A percentile compares a stretch with the other conserved stretches of the same genome.
phyloP scores from a whole-genome alignment of 371 early-diverging fungal species.

The Phascolomyces articulosus region DNA sequence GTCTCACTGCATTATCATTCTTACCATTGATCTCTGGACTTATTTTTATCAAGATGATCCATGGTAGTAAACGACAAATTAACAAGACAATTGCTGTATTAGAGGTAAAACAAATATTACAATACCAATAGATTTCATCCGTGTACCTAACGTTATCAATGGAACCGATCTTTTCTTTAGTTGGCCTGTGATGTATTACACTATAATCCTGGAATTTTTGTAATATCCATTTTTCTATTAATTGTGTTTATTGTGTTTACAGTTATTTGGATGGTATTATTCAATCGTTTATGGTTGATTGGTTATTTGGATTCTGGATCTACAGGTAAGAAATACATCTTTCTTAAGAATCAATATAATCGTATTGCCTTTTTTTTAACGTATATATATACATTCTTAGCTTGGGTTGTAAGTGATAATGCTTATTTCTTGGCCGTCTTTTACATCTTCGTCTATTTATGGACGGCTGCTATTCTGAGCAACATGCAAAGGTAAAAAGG shows the following conservation, averaged over 20 bases:
- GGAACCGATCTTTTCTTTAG: conserved; percentile 45
- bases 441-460: conserved; percentile 74
- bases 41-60: conserved; percentile 38
- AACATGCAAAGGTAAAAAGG: conserved; percentile 65
- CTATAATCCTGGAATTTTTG: conserved; percentile 71
- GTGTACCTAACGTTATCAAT: too few relatives aligned
- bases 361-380: neutral
- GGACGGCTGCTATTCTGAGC: conserved; percentile 71
- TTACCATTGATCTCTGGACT: conserved; percentile 55
- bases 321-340: neutral
- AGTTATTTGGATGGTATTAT: conserved; percentile 67
- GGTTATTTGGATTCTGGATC: conserved; percentile 41
- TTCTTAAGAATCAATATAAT: neutral
- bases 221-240: conserved; percentile 61
- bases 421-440: conserved; percentile 55
- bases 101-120: conserved; percentile 40
- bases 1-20: conserved; percentile 57
- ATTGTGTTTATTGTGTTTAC: conserved; percentile 61
- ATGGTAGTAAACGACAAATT: conserved; percentile 43
- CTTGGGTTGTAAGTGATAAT: conserved; percentile 60
- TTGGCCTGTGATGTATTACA: conserved; percentile 76
- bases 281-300: conserved; percentile 69
- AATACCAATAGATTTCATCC: too few relatives aligned
- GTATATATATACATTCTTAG: neutral
- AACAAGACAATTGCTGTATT: conserved; percentile 62